Base-by-base conservation (phyloP, 2,329 filamentous ascomycete genomes). In the Hyphodiscus sp. region DNA sequence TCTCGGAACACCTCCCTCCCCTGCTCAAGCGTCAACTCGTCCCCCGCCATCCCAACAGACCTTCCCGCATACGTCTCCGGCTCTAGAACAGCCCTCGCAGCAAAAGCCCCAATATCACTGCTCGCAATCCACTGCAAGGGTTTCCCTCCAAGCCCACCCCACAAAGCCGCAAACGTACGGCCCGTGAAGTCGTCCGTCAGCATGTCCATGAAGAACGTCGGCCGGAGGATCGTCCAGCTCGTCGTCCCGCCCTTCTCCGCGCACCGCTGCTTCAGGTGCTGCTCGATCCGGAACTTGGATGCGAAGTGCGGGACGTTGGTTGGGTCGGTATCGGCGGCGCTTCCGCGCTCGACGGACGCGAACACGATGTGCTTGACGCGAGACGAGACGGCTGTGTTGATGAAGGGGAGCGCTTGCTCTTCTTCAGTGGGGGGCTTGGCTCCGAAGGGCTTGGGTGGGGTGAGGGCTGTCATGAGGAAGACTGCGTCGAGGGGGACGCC, bases 341-440 rank as follows among this genome's bases (percentile, higher is more conserved):
- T 81, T 44, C 82, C 81, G 41, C 84, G 80, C 58, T 87, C 84
- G 23, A 85, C 80, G 50, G 76, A 80, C 29, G 75, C 78, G 69
- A 85, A 87, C 45, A 87, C 76, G 60, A 87, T 83, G 62, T 82
- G 76, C 54, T 74, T 71, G 41, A 86, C 78, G 13, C 74, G 73
- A 23, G 77, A 67, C 23, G 75, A 73, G 53, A 86, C 63, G 2
- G 79, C 73, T n/a, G 74, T 78, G 54, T 85, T 78, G 52, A 86
- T 72, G 8, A 87, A 69, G 0, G 69, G 73, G 42, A 76, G 82
- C 50, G 82, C 83, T 66, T 87, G 81, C 8, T 60, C 53, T 57
- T 78, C 72, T 66, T 83, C 79, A 20, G 45, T 33, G 5, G 23
- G n/a, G 45, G 16, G 5, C 33, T 38, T n/a, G 23, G 23, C 3